These are phyloP conservation scores for Andrographis paniculata DNA, from an alignment of 305 asterid species.

Conservation along the genomic window DNA sequence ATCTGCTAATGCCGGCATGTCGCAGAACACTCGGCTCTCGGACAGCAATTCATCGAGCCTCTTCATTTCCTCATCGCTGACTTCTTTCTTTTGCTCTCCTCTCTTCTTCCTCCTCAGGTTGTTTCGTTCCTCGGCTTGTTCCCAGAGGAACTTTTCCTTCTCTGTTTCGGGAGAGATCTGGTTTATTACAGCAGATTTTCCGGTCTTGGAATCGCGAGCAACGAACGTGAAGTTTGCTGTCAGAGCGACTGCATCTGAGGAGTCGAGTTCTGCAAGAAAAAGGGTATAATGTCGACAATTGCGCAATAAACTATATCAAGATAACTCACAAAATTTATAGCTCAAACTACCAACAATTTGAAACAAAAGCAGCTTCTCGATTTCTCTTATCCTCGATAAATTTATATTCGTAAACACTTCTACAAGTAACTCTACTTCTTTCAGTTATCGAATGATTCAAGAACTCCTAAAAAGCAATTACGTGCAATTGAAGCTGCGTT, in stretches of 20 bases:
- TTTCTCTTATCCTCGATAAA: no score
- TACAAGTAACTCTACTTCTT: no score
- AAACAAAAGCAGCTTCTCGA: no score
- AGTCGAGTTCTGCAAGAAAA: slow-evolving; percentile 27
- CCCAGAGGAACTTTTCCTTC: slow-evolving; percentile 56
- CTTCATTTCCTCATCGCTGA: slow-evolving; percentile 37
- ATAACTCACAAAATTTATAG: no score
- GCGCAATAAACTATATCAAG: no score
- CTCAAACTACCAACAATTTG: no score
- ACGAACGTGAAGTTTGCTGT: slow-evolving; percentile 95
- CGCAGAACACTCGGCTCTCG: slow-evolving; percentile 74
- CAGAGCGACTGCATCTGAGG: slow-evolving; percentile 50
- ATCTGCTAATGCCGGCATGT: slow-evolving; percentile 92
- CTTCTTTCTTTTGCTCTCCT: slow-evolving; percentile 44
- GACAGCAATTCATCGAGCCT: slow-evolving; percentile 52
- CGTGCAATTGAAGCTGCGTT: no score
- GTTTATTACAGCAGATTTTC: slow-evolving; percentile 73
- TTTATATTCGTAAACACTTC: no score
- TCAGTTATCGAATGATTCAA: no score
- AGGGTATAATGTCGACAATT: neutral
- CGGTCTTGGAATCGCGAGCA: slow-evolving; percentile 79
- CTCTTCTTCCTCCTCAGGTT: slow-evolving; percentile 48
- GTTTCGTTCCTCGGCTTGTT: slow-evolving; percentile 80
- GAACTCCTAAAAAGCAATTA: no score
- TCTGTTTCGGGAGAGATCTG: slow-evolving; percentile 68